A percentile compares a stretch with the other conserved stretches of the same genome.
These are phyloP conservation scores for Peronospora belbahrii DNA, from an alignment of 352 stramenopile genomes.

Conservation along the genomic window DNA sequence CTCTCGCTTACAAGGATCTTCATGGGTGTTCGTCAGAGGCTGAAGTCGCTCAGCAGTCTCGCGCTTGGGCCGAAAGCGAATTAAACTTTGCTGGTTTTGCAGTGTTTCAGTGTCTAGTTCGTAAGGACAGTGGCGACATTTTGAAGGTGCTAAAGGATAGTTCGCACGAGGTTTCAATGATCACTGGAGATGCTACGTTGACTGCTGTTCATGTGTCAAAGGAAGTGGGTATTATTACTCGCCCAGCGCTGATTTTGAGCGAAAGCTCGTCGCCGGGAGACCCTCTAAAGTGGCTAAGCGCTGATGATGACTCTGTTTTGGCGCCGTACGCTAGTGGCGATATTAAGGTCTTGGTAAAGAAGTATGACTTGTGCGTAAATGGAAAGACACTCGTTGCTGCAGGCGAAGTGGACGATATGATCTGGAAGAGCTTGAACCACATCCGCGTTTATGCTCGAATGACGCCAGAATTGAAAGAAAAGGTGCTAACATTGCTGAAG, in stretches of 20 bases:
- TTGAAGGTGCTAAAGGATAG: conserved; percentile 89
- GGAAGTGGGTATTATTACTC: conserved; percentile 90
- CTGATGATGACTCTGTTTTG: conserved; percentile 62
- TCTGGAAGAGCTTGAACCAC: conserved; percentile 75
- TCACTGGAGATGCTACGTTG: conserved; percentile 96
- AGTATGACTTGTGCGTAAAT: conserved; percentile 84
- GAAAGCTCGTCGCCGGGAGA: conserved; percentile 29
- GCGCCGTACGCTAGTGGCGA: conserved; percentile 62
- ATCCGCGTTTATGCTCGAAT: conserved; percentile 95
- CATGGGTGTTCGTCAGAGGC: conserved; percentile 55
- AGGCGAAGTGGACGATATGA: conserved; percentile 70
- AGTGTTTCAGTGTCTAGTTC: conserved; percentile 85
- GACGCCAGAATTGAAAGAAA: conserved; percentile 95
- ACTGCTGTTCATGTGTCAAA: conserved; percentile 96
- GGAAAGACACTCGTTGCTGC: conserved; percentile 63
- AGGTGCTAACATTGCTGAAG: conserved; percentile 93
- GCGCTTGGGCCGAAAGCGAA: conserved; percentile 88
- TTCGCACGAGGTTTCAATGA: conserved; percentile 95
- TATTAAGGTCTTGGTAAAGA: conserved; percentile 50
- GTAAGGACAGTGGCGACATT: conserved; percentile 94
- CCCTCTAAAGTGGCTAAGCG: conserved; percentile 71
- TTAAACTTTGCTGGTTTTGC: conserved; percentile 94
- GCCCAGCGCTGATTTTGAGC: conserved; percentile 63
- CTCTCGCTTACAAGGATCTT: conserved; percentile 93
- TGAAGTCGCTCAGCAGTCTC: conserved; percentile 74